phyloP scores from a whole-genome alignment of 2,329 filamentous ascomycete species.

The Cladophialophora exuberans region DNA sequence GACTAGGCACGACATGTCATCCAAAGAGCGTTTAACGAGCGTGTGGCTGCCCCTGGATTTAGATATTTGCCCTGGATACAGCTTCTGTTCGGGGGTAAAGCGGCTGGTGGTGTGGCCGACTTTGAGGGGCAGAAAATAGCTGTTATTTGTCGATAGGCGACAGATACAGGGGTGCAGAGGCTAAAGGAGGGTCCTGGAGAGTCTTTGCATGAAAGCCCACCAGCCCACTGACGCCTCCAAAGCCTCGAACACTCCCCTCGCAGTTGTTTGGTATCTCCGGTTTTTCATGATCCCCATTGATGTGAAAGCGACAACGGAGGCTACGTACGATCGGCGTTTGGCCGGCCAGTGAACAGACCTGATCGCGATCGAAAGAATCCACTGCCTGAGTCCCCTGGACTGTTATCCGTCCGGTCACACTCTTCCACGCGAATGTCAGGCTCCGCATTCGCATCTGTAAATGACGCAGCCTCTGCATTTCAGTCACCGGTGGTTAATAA shows the following conservation, averaged over 20 bases:
- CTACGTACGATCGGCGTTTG: not conserved
- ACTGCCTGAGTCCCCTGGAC: not conserved
- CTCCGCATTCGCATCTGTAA: not conserved
- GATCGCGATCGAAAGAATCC: constrained; percentile 6
- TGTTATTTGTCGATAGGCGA: constrained; percentile 2
- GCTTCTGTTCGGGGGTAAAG: constrained; percentile 2
- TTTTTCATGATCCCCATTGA: not conserved
- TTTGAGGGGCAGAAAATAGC: not conserved
- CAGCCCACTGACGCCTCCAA: no score
- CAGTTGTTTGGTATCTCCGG: constrained; percentile 1
- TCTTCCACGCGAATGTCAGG: constrained; percentile 6
- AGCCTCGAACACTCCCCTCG: not conserved
- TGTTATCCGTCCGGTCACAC: constrained; percentile 4
- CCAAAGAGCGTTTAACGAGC: no score
- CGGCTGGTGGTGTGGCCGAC: not conserved
- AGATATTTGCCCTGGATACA: no score
- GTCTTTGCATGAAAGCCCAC: no score
- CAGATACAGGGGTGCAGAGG: not conserved
- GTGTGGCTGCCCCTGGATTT: not conserved
- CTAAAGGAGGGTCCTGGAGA: no score
- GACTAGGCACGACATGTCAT: no score
- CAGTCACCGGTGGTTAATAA: not conserved
- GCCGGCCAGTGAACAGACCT: not conserved
- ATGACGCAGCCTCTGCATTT: constrained; percentile 4
- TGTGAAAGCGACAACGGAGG: no score